phyloP scores from a whole-genome alignment of 2,329 filamentous ascomycete species.

The Fusarium robinianum region DNA sequence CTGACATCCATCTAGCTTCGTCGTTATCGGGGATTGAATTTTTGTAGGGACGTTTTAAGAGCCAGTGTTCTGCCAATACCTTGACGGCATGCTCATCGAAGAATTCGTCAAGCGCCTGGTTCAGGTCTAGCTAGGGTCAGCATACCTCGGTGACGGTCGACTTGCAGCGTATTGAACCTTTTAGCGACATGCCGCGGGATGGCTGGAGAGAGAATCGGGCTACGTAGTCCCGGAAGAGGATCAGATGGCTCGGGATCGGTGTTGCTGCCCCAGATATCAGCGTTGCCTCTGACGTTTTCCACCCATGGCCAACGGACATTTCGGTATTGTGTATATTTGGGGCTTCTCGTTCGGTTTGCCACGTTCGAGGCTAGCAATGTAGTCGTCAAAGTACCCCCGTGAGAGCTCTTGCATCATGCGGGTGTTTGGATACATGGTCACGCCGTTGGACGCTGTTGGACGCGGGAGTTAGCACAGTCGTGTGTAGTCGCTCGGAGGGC shows the following conservation, averaged over 20 bases:
- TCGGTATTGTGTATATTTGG: slow-evolving; percentile 20
- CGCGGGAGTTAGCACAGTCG: neutral
- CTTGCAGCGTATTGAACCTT: slow-evolving; percentile 8
- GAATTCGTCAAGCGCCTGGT: slow-evolving; percentile 17
- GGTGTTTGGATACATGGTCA: slow-evolving; percentile 29
- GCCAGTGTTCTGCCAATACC: slow-evolving; percentile 12
- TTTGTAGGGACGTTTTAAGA: neutral
- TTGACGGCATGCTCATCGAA: slow-evolving; percentile 9
- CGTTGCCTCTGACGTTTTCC: neutral
- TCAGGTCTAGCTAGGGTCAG: slow-evolving; percentile 17
- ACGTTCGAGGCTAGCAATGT: slow-evolving; percentile 17
- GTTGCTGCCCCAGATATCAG: slow-evolving; percentile 12
- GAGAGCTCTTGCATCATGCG: slow-evolving; percentile 26
- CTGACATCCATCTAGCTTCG: too few species aligned
- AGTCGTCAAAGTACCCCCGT: slow-evolving; percentile 19
- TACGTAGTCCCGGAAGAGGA: slow-evolving; percentile 21
- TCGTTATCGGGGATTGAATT: too few species aligned
- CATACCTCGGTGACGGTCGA: neutral
- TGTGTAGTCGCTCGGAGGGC: neutral
- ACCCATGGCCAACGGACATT: slow-evolving; percentile 4
- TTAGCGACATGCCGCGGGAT: slow-evolving; percentile 20
- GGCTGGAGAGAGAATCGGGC: slow-evolving; percentile 27
- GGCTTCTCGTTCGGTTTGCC: slow-evolving; percentile 12
- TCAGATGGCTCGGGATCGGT: slow-evolving; percentile 14
- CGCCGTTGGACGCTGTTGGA: slow-evolving; percentile 22